Evolutionary conservation across 305 asterid genomes (phyloP), one percentile per base, ranked within the genome.

Genomic region (Nicotiana rustica): DNA sequence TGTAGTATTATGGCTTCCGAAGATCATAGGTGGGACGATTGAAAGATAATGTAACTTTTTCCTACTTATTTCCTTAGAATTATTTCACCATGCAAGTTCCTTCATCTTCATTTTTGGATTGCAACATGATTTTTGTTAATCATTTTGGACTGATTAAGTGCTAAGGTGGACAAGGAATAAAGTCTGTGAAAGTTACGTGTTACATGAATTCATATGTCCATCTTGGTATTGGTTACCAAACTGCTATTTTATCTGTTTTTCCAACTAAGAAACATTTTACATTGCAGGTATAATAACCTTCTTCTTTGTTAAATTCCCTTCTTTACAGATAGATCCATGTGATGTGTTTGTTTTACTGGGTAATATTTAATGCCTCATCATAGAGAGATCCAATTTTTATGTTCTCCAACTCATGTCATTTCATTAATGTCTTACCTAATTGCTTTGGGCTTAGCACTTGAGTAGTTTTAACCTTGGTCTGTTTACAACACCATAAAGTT

Each of bases 241-340:
- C 13, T 49, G 79, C 3, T 73, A 73, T 47, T 49, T 73, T 21
- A 49, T 4, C 8, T 73, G 5, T 13, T 25, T 73, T 73, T 73
- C 44, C 64, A 49, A 25, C 64, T 3, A 49, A 73, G 44, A 47
- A 49, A 49, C 79, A 49, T 73, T 73, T 49, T 73, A 73, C 64
- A 19, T 73, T 73, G 79, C 79, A 49, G 79, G 64, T 73, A 13
- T 49, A 14, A 13, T 25, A 73, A 49, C 79, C 64, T 0, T 49
- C 25, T 13, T 73, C 25, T 64, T 25, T 70, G 21, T 70, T 19
- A 41, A 6, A 21, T 44, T 21, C 41, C 18, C 61, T 47, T 47
- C 41, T 21, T 4, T 73, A 21, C 19, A 4, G 19, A 67, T 6
- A 67, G 73, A 67, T 67, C 52, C 25, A 17, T 67, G 49, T 67